Evolutionary conservation across 768 basidiomycete species (phyloP), one percentile per base, ranked within the genome.

Genomic region (Podaxis sp.): DNA sequence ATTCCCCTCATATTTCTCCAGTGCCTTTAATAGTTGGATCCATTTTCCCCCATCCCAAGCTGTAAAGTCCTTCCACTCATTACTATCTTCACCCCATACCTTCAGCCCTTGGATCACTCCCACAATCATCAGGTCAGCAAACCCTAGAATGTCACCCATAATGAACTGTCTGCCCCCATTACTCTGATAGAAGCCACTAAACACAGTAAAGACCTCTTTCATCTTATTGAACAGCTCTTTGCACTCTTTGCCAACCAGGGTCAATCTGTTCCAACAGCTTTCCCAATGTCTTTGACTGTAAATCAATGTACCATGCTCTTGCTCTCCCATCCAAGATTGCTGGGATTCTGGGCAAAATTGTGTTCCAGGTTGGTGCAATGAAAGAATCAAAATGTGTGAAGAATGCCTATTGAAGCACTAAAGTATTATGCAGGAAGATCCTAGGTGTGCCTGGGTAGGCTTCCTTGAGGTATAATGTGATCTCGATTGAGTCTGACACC

Each of bases 1-100:
- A 4, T 46, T 20, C 24, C 49, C 49, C 49, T 38, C 20, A 11
- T 38, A 56, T 22, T 20, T 56, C 11, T 24, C 20, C 54, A 56
- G 11, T 15, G 54, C 54, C 15, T 69, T 63, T 30, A 76, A 41
- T 11, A 76, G 64, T 33, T 64, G 66, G 24, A 41, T 69, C 80
- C 78, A 81, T 26, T 71, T 67, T 15, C 78, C 79, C 1, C 65
- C 73, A 44, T 80, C 69, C 76, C 75, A 78, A n/a, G 65, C 69
- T 46, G 63, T 59, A 17, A 83, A 60, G 15, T 73, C 70, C 54
- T 70, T 73, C 80, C 80, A 83, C 55, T 76, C 71, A 33, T 68
- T 61, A 51, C 76, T 77, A 12, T 56, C 54, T 22, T 78, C 69
- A 66, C 17, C 77, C 76, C 51, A 70, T 68, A 10, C 75, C 36